Conservation (phyloP, 768 basidiomycete genomes). For the Dacryopinax primogenitus region DNA sequence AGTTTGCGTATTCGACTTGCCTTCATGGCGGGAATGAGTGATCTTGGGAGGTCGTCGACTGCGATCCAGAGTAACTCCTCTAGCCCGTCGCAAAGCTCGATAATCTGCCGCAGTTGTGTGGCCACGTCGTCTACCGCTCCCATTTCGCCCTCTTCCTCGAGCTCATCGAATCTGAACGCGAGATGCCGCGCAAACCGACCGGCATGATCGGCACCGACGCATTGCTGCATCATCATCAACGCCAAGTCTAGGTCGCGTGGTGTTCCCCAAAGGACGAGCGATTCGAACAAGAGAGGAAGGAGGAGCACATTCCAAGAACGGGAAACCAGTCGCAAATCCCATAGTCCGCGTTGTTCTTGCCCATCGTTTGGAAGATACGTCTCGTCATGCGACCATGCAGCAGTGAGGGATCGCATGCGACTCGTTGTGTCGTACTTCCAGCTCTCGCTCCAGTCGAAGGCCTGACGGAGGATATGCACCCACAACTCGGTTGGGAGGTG, state of each 20-base stretch:
- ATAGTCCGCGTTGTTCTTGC: neutral
- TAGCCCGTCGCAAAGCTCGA: neutral
- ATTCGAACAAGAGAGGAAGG: neutral
- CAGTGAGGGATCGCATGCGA: neutral
- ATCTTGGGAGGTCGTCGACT: neutral
- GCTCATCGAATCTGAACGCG: neutral
- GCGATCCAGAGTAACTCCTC: constrained; percentile 1
- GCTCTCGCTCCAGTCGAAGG: constrained; percentile 5
- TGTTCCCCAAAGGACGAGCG: neutral
- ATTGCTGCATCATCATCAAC: neutral
- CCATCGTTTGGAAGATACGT: neutral
- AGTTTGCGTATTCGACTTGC: neutral
- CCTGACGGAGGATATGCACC: constrained; percentile 1
- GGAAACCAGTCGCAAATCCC: neutral
- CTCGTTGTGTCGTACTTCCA: constrained; percentile 1
- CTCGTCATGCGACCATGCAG: neutral
- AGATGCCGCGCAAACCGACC: neutral
- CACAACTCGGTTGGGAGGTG: constrained; percentile 1
- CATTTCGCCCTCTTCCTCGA: neutral
- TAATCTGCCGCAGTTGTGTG: neutral
- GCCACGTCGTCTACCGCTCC: neutral
- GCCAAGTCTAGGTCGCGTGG: neutral
- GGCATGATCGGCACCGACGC: neutral
- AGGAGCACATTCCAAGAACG: neutral
- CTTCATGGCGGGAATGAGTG: neutral